Evolutionary conservation across 108 stramenopile species (phyloP).

Genomic region (Nitzschia sp.): DNA sequence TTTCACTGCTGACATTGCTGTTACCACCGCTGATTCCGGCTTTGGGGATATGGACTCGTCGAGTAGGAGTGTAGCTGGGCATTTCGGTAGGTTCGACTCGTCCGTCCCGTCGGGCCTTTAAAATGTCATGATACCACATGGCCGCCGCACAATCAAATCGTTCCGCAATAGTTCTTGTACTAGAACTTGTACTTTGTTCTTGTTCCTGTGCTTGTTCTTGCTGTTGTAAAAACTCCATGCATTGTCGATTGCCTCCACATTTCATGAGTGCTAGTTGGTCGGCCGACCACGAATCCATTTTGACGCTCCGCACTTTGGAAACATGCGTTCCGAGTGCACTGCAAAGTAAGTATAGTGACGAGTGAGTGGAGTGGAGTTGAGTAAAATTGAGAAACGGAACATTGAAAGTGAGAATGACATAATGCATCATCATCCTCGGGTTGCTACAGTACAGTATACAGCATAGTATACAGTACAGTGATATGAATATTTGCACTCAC

Average conservation of each 20-base stretch:
- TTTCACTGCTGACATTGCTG: background rate
- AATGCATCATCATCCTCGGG: no score
- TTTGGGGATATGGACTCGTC: background rate
- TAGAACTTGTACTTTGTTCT: slow-evolving; percentile 4
- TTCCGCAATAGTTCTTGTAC: slow-evolving; percentile 1
- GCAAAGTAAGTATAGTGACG: background rate
- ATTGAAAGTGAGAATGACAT: no score
- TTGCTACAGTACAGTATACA: no score
- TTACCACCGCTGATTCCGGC: background rate
- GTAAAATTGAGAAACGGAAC: no score
- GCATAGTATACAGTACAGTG: background rate
- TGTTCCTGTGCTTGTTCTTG: background rate
- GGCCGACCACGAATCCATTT: slow-evolving; percentile 36
- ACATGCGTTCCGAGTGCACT: slow-evolving; percentile 40
- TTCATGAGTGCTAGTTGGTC: slow-evolving; percentile 32
- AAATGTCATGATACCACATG: slow-evolving; percentile 35
- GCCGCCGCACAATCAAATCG: slow-evolving; percentile 36
- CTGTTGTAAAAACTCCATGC: slow-evolving; percentile 19
- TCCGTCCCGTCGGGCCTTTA: slow-evolving; percentile 45
- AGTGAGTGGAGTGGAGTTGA: no score
- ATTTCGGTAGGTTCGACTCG: slow-evolving; percentile 45
- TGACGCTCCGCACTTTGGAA: slow-evolving; percentile 35
- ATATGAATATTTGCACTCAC: background rate
- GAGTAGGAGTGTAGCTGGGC: background rate
- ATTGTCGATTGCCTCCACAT: slow-evolving; percentile 29